Conservation (phyloP, 2,329 filamentous ascomycete genomes). For the Penicillium aurantiogriseum region DNA sequence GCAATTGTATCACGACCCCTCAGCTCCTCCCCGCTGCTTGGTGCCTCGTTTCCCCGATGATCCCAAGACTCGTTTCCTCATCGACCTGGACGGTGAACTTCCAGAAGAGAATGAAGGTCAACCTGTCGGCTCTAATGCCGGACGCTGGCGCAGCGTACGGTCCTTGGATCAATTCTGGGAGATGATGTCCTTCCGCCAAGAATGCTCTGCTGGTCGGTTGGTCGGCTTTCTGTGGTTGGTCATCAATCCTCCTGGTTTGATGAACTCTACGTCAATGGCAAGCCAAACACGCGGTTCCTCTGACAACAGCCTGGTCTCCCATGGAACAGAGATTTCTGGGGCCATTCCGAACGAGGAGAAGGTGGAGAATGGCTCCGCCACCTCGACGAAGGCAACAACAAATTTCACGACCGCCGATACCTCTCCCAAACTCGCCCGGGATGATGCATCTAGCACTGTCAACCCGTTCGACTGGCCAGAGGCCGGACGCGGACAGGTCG, state of each 20-base stretch:
- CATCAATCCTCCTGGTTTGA: slow-evolving; percentile 60
- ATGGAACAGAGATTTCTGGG: not conserved
- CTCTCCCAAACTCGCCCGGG: not conserved
- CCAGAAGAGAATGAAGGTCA: slow-evolving; percentile 37
- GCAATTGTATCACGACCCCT: slow-evolving; percentile 66
- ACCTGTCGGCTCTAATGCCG: slow-evolving; percentile 50
- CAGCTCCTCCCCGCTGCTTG: slow-evolving; percentile 75
- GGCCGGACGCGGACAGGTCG: slow-evolving; percentile 34
- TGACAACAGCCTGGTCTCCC: not conserved
- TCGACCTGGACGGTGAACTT: slow-evolving; percentile 84
- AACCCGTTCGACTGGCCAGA: slow-evolving; percentile 38
- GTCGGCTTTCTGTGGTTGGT: slow-evolving; percentile 96
- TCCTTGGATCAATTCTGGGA: slow-evolving; percentile 96
- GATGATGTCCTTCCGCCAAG: slow-evolving; percentile 93
- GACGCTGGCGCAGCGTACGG: slow-evolving; percentile 79
- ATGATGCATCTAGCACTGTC: slow-evolving; percentile 9
- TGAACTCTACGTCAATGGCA: slow-evolving; percentile 37
- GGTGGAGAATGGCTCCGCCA: not conserved
- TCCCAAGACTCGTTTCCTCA: slow-evolving; percentile 84
- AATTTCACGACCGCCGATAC: not conserved
- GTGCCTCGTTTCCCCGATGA: slow-evolving; percentile 93
- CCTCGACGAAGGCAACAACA: not conserved
- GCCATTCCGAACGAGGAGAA: not conserved
- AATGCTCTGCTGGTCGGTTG: slow-evolving; percentile 87
- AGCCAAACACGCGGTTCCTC: slow-evolving; percentile 19